Percentiles rank a stretch among this genome's conserved stretches.
These are phyloP conservation scores for Ogataea pilisensis DNA, from an alignment of 805 yeast genomes.

Conservation along the genomic window DNA sequence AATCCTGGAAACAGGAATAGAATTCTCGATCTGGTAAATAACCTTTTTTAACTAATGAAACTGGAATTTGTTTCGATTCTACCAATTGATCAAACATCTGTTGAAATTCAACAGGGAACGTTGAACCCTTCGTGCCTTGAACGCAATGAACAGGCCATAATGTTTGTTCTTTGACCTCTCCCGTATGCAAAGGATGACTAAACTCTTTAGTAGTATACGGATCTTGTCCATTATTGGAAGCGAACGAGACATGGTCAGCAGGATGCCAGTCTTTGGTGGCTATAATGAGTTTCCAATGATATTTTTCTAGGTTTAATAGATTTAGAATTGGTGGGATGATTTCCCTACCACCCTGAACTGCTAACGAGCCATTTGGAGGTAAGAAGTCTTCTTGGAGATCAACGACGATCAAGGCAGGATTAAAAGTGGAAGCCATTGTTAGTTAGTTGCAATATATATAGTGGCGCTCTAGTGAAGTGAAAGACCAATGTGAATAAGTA, in stretches of 20 bases:
- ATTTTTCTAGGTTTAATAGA: constrained; percentile 37
- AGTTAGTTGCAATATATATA: not conserved
- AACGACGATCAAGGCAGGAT: constrained; percentile 63
- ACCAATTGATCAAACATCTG: constrained; percentile 24
- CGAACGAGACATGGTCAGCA: constrained; percentile 71
- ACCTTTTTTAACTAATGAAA: constrained; percentile 63
- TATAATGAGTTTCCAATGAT: constrained; percentile 59
- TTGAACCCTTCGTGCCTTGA: constrained; percentile 64
- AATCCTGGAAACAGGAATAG: constrained; percentile 82
- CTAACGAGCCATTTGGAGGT: constrained; percentile 73
- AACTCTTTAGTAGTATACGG: constrained; percentile 52
- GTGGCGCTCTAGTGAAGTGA: not conserved
- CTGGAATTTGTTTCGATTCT: constrained; percentile 33
- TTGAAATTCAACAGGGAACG: constrained; percentile 50
- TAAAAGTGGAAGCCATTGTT: constrained; percentile 2
- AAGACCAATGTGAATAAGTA: too few relatives aligned
- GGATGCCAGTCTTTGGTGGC: constrained; percentile 94
- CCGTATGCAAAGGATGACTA: constrained; percentile 42
- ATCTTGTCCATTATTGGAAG: constrained; percentile 50
- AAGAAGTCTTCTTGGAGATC: constrained; percentile 88
- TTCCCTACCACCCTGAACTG: constrained; percentile 60
- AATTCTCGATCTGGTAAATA: constrained; percentile 68
- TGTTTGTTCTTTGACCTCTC: constrained; percentile 35
- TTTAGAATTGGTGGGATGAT: constrained; percentile 50
- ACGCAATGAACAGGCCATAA: constrained; percentile 95